Evolutionary conservation across 768 basidiomycete species (phyloP).

Genomic region (Hemileccinum rubropunctum): DNA sequence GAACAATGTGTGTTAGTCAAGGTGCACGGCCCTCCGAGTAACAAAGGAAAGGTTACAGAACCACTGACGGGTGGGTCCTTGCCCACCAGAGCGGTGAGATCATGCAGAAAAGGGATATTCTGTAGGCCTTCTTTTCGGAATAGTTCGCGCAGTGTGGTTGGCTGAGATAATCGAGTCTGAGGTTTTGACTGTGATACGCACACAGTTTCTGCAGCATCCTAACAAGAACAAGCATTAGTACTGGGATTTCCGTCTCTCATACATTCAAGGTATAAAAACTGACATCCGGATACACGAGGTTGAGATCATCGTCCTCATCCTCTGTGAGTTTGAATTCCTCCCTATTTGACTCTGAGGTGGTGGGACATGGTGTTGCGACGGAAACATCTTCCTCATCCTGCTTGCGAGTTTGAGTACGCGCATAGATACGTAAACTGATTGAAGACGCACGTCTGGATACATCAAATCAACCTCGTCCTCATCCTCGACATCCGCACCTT

Average conservation of each 20-base stretch:
- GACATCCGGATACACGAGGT: slow-evolving; percentile 21
- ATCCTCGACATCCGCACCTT: not conserved
- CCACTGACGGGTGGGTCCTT: slow-evolving; percentile 6
- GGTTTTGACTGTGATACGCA: not conserved
- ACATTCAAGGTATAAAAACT: not conserved
- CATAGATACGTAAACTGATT: not conserved
- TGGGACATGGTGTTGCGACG: not conserved
- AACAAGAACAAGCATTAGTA: not conserved
- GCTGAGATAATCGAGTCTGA: not conserved
- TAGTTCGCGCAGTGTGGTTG: not conserved
- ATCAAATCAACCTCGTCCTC: slow-evolving; percentile 14
- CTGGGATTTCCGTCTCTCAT: not conserved
- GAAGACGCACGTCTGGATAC: slow-evolving; percentile 24
- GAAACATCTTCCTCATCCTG: slow-evolving; percentile 10
- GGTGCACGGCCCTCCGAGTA: not conserved
- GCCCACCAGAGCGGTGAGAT: not conserved
- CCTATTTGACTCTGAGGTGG: not conserved
- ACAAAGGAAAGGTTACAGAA: not conserved
- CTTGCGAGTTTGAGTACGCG: not conserved
- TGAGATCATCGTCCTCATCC: slow-evolving; percentile 7
- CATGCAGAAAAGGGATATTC: slow-evolving; percentile 3
- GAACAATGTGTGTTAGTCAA: not conserved
- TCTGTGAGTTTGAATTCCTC: not conserved
- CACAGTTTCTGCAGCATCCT: slow-evolving; percentile 9
- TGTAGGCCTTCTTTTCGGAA: slow-evolving; percentile 1